These are phyloP conservation scores for Dothidotthia symphoricarpi DNA, from an alignment of 2,329 filamentous ascomycete species.

Conservation along the genomic window DNA sequence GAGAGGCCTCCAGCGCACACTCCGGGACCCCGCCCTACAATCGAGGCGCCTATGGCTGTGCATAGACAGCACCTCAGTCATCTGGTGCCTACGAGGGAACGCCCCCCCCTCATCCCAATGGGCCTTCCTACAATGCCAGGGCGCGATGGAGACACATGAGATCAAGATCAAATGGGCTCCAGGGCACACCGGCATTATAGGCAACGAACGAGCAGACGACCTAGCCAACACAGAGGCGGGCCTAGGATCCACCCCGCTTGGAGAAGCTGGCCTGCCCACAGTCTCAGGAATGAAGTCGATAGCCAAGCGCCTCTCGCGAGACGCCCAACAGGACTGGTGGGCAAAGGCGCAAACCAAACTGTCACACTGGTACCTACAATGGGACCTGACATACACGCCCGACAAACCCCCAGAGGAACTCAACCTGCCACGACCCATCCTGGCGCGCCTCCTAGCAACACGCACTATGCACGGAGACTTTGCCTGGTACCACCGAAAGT, in stretches of 20 bases:
- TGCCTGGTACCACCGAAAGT: slow-evolving; percentile 8
- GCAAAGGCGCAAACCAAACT: slow-evolving; percentile 2
- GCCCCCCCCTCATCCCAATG: slow-evolving; percentile 3
- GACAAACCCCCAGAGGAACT: not conserved
- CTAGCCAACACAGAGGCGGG: not conserved
- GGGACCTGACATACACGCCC: slow-evolving; percentile 1
- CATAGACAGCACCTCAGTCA: slow-evolving; percentile 9
- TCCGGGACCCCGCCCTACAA: no score
- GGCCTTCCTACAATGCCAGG: slow-evolving; percentile 6
- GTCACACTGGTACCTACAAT: slow-evolving; percentile 3
- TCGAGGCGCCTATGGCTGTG: slow-evolving; percentile 1
- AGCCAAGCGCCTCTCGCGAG: not conserved
- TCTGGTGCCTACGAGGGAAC: slow-evolving; percentile 4
- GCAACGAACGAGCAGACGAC: not conserved
- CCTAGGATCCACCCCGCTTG: not conserved
- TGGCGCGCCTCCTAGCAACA: slow-evolving; percentile 4
- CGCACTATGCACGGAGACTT: slow-evolving; percentile 6
- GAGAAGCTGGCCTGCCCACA: not conserved
- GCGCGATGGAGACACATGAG: slow-evolving; percentile 1
- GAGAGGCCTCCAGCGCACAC: slow-evolving; percentile 1
- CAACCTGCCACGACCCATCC: slow-evolving; percentile 1
- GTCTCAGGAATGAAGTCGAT: not conserved
- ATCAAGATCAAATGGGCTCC: slow-evolving; percentile 1
- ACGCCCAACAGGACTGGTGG: not conserved
- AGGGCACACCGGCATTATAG: slow-evolving; percentile 1